Base-by-base conservation (phyloP, 2,329 filamentous ascomycete genomes). In the Cytospora paraplurivora region DNA sequence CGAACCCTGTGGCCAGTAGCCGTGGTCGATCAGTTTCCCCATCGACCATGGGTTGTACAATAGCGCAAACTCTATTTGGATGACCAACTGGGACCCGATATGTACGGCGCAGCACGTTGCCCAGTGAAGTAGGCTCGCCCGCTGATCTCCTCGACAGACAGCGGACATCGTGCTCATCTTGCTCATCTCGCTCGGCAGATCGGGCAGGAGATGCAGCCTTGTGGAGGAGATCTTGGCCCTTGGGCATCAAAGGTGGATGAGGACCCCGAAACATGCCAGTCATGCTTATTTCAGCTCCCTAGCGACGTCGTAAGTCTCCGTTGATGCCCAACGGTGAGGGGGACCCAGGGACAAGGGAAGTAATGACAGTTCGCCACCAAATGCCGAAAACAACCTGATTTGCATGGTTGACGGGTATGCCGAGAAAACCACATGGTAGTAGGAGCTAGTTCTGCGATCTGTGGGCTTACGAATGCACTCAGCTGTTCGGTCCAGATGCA, bases 311-410 rank as follows among this genome's bases (percentile, higher is more conserved):
- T 11, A 21, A 54, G 51, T 54, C 60, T 19, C 41, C 56, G 47
- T 65, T 65, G 63, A 51, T 63, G 59, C 60, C 59, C 63, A 63
- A 65, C 63, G 53, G 32, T 41, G 52, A 44, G 49, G 55, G 59
- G 59, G 59, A 38, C 54, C 50, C 58, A 54, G 58, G 52, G 50
- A 50, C 21, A 19, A 21, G 44, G 44, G n/a, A 12, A 5, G 12
- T 12, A 47, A 47, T n/a, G 17, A 7, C 12, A 7, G 7, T 10
- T 47, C 7, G 44, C n/a, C 44, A 47, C 44, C 8, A 12, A 12
- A 37, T 27, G 35, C 35, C 35, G 35, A 37, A 37, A 8, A 13
- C 12, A 37, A 37, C 35, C 21, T 12, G 44, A 21, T 47, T 21
- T 19, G n/a, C 27, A 27, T 27, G 27, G 27, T 27, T 27, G 27